phyloP scores from a whole-genome alignment of 768 basidiomycete genomes.

The Trichaptum fuscoviolaceum region DNA sequence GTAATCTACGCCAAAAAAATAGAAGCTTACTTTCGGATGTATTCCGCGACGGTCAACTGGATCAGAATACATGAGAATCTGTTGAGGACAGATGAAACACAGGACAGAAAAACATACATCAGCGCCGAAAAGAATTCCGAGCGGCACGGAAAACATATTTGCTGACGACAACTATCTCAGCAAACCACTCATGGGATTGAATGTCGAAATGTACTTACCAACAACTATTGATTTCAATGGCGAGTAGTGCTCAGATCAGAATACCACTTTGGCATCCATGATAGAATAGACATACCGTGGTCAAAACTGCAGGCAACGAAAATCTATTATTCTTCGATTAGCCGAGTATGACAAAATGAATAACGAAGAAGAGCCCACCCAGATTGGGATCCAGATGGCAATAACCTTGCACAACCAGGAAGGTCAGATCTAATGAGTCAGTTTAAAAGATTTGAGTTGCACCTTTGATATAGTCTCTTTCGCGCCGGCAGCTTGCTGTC shows the following conservation, averaged over 20 bases:
- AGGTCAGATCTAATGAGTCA: not conserved
- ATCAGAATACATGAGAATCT: slow-evolving; percentile 3
- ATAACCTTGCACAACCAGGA: slow-evolving; percentile 35
- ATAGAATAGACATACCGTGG: slow-evolving; percentile 43
- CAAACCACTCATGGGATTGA: not conserved
- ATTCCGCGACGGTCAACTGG: slow-evolving; percentile 48
- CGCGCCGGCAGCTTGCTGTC: slow-evolving; percentile 64
- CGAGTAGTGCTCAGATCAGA: not conserved
- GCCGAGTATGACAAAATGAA: not conserved
- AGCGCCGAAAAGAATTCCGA: slow-evolving; percentile 67
- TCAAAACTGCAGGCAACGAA: slow-evolving; percentile 70
- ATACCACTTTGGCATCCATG: not conserved
- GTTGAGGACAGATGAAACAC: not conserved
- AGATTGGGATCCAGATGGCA: slow-evolving; percentile 70
- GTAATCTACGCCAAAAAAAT: no score
- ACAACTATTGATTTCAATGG: slow-evolving; percentile 35
- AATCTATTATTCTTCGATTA: slow-evolving; percentile 31
- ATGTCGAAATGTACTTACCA: slow-evolving; percentile 6
- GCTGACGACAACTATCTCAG: slow-evolving; percentile 26
- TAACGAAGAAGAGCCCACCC: slow-evolving; percentile 42
- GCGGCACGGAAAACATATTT: slow-evolving; percentile 71
- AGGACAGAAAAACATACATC: slow-evolving; percentile 35
- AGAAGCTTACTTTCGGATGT: slow-evolving; percentile 57
- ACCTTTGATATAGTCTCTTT: slow-evolving; percentile 68
- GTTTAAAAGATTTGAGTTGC: slow-evolving; percentile 4